A percentile compares a stretch with the other conserved stretches of the same genome.
Conservation (phyloP, 306 rosid genomes). For the Quercus dentata region DNA sequence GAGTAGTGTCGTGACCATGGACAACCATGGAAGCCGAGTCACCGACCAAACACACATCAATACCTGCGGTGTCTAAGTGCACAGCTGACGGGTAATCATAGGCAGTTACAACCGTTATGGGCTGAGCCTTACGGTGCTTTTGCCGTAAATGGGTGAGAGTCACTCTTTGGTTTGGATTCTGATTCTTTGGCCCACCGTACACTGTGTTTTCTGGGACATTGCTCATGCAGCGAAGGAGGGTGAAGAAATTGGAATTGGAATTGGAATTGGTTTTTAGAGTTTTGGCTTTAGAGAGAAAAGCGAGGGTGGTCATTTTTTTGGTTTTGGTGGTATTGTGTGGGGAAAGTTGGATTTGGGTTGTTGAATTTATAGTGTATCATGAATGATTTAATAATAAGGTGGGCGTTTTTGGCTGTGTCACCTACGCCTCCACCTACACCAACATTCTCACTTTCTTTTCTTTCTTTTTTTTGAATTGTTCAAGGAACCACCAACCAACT, state of each 20-base stretch:
- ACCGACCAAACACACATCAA: constrained; percentile 75
- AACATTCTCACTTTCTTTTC: too few relatives aligned
- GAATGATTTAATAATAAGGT: too few relatives aligned
- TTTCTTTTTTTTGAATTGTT: too few relatives aligned
- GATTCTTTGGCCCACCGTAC: constrained; percentile 66
- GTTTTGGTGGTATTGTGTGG: too few relatives aligned
- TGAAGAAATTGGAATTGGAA: not conserved
- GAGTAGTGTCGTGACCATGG: constrained; percentile 84
- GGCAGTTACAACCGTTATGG: constrained; percentile 88
- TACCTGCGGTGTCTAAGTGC: constrained; percentile 61
- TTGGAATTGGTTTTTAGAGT: not conserved
- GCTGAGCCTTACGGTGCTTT: constrained; percentile 53
- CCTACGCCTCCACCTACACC: too few relatives aligned
- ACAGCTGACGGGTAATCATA: constrained; percentile 90
- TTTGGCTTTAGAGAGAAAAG: constrained; percentile 19
- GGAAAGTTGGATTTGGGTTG: too few relatives aligned
- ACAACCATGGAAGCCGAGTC: constrained; percentile 96
- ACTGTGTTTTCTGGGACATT: constrained; percentile 77
- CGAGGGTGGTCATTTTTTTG: constrained; percentile 20
- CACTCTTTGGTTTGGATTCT: constrained; percentile 49
- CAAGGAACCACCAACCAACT: too few relatives aligned
- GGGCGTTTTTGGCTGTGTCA: too few relatives aligned
- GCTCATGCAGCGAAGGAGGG: constrained; percentile 52
- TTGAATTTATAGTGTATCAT: too few relatives aligned
- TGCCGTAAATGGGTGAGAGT: constrained; percentile 54